Percentiles rank a stretch among this genome's conserved stretches.
Evolutionary conservation across 768 basidiomycete genomes (phyloP).

Genomic region (Solioccasus polychromus): DNA sequence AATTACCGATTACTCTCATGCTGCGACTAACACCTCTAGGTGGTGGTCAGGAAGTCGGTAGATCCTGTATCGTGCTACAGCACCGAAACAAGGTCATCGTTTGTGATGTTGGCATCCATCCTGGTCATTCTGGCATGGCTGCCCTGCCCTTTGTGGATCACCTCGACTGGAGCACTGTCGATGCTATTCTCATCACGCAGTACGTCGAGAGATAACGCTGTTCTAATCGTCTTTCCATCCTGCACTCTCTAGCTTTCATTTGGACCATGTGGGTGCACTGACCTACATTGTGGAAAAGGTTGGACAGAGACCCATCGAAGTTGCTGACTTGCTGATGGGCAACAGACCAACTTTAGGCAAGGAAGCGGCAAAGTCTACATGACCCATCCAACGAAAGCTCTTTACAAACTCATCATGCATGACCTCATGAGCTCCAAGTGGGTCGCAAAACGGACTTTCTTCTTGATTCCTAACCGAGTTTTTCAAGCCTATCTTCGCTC

Average conservation of each 20-base stretch:
- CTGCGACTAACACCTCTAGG: slow-evolving; percentile 85
- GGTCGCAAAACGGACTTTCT: slow-evolving; percentile 17
- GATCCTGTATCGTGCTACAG: slow-evolving; percentile 93
- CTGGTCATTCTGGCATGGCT: slow-evolving; percentile 89
- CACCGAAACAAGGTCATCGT: slow-evolving; percentile 89
- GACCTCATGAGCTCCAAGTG: slow-evolving; percentile 92
- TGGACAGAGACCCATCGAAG: slow-evolving; percentile 3
- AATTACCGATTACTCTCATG: slow-evolving; percentile 32
- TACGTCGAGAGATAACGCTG: slow-evolving; percentile 39
- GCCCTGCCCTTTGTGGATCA: slow-evolving; percentile 94
- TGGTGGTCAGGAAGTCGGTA: slow-evolving; percentile 94
- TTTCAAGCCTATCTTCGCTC: slow-evolving; percentile 53
- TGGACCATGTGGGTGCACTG: slow-evolving; percentile 94
- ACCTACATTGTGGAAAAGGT: slow-evolving; percentile 98
- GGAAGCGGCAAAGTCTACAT: slow-evolving; percentile 98
- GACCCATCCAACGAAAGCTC: slow-evolving; percentile 97
- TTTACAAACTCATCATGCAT: slow-evolving; percentile 98
- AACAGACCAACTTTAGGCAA: slow-evolving; percentile 94
- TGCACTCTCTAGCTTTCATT: slow-evolving; percentile 67
- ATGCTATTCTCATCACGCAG: slow-evolving; percentile 94
- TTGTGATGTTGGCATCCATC: slow-evolving; percentile 94
- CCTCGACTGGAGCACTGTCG: slow-evolving; percentile 95
- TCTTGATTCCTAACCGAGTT: not conserved
- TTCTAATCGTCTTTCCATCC: not conserved
- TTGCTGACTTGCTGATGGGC: not conserved